Evolutionary conservation across 352 stramenopile species (phyloP).

Genomic region (Phytopythium aichiense): DNA sequence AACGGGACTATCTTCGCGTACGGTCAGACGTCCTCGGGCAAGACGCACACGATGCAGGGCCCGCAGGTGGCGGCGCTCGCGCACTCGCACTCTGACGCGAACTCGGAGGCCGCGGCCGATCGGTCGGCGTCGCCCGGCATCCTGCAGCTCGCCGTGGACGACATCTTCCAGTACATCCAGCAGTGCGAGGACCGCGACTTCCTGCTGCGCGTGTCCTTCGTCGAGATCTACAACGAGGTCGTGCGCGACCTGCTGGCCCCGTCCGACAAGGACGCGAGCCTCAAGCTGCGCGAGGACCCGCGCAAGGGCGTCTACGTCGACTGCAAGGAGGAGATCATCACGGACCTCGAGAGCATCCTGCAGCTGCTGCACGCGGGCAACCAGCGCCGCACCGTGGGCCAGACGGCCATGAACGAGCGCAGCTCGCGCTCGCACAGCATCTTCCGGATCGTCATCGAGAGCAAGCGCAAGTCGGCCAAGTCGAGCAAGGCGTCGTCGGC

Average conservation of each 20-base stretch:
- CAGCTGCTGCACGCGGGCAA: constrained; percentile 64
- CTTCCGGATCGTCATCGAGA: constrained; percentile 82
- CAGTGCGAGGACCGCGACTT: constrained; percentile 88
- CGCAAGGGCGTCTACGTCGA: constrained; percentile 97
- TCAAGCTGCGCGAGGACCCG: constrained; percentile 93
- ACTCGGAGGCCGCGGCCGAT: background rate
- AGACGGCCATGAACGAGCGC: constrained; percentile 80
- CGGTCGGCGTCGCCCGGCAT: constrained; percentile 32
- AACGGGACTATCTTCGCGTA: constrained; percentile 95
- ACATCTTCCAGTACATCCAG: constrained; percentile 92
- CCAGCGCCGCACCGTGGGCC: constrained; percentile 51
- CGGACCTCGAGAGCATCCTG: constrained; percentile 58
- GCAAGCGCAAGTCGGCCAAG: constrained; percentile 46
- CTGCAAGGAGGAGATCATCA: constrained; percentile 93
- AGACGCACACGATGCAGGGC: constrained; percentile 98
- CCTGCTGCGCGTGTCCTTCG: constrained; percentile 95
- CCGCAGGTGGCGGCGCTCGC: background rate
- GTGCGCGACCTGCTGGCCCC: constrained; percentile 93
- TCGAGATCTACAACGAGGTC: constrained; percentile 99
- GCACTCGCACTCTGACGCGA: background rate
- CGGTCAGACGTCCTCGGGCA: constrained; percentile 94
- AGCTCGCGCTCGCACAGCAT: constrained; percentile 81
- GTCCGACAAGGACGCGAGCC: constrained; percentile 32
- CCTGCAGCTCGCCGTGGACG: constrained; percentile 90
- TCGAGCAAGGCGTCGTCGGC: too few relatives aligned